Conservation (phyloP, 2,329 filamentous ascomycete genomes). For the Moelleriella libera region DNA sequence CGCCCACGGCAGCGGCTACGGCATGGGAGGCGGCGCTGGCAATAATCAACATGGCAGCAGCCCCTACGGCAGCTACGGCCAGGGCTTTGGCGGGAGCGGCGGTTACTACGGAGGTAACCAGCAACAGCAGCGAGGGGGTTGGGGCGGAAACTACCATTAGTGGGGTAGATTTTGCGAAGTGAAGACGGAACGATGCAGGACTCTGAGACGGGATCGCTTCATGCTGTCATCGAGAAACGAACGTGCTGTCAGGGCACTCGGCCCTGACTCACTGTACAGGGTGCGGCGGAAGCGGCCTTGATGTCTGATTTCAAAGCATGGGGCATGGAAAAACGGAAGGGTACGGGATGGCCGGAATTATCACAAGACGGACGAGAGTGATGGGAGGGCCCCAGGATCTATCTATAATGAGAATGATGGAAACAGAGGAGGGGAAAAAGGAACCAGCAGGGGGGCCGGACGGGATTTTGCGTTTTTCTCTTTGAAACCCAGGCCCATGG, state of each 20-base stretch:
- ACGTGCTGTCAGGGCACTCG: not conserved
- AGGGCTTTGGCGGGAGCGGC: conserved; percentile 27
- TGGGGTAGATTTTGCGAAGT: conserved; percentile 17
- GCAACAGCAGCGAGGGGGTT: conserved; percentile 37
- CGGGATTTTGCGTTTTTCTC: conserved; percentile 4
- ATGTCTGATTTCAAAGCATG: too few relatives aligned
- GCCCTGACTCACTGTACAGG: too few relatives aligned
- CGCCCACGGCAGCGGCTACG: conserved; percentile 41
- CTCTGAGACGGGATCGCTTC: conserved; percentile 1
- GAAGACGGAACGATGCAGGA: conserved; percentile 6
- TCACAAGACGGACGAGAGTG: conserved; percentile 5
- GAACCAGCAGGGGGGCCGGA: conserved; percentile 3
- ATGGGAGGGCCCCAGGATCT: not conserved
- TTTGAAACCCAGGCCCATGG: conserved; percentile 8
- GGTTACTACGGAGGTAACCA: conserved; percentile 30
- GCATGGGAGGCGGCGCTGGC: conserved; percentile 34
- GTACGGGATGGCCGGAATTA: conserved; percentile 13
- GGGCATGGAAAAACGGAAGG: too few relatives aligned
- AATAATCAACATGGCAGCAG: conserved; percentile 37
- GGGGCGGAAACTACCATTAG: conserved; percentile 47
- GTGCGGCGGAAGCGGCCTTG: too few relatives aligned
- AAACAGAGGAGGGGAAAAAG: conserved; percentile 3
- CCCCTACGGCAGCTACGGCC: conserved; percentile 39
- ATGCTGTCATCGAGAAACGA: not conserved
- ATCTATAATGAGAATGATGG: conserved; percentile 4